Evolutionary conservation across 1,284 basidiomycete species (phyloP).

Genomic region (Cystobasidium sp.): DNA sequence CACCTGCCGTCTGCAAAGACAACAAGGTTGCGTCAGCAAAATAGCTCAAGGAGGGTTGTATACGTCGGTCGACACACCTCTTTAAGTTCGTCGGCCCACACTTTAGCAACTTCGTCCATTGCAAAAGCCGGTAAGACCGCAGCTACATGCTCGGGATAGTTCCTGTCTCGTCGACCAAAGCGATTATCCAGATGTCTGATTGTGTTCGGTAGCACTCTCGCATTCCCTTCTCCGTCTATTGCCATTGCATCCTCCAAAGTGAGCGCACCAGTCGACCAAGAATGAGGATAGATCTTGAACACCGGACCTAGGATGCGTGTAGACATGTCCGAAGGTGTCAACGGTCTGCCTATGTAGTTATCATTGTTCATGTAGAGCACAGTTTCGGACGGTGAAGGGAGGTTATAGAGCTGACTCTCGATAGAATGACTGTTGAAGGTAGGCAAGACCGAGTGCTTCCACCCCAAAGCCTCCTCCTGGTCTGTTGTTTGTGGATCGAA

Average conservation of each 20-base stretch:
- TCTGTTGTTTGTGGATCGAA: conserved; percentile 33
- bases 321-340: conserved; percentile 43
- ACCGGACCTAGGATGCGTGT: conserved; percentile 48
- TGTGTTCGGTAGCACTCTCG: conserved; percentile 34
- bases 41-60: not conserved
- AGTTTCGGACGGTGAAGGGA: conserved; percentile 30
- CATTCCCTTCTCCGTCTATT: conserved; percentile 30
- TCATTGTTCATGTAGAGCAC: conserved; percentile 51
- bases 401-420: conserved; percentile 49
- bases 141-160: conserved; percentile 48
- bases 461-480: conserved; percentile 7
- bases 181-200: conserved; percentile 33
- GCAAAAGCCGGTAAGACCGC: conserved; percentile 43
- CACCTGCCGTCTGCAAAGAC: conserved; percentile 15
- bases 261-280: conserved; percentile 12
- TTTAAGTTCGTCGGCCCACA: conserved; percentile 43
- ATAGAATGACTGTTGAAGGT: conserved; percentile 51
- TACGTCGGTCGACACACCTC: conserved; percentile 25
- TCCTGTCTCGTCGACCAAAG: conserved; percentile 46
- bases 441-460: conserved; percentile 43
- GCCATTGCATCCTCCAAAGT: conserved; percentile 23
- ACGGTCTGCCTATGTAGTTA: conserved; percentile 47
- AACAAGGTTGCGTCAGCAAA: not conserved
- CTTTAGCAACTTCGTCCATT: conserved; percentile 44
- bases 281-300: conserved; percentile 47